phyloP scores from a whole-genome alignment of 2,329 filamentous ascomycete genomes.

The Nemania abortiva region DNA sequence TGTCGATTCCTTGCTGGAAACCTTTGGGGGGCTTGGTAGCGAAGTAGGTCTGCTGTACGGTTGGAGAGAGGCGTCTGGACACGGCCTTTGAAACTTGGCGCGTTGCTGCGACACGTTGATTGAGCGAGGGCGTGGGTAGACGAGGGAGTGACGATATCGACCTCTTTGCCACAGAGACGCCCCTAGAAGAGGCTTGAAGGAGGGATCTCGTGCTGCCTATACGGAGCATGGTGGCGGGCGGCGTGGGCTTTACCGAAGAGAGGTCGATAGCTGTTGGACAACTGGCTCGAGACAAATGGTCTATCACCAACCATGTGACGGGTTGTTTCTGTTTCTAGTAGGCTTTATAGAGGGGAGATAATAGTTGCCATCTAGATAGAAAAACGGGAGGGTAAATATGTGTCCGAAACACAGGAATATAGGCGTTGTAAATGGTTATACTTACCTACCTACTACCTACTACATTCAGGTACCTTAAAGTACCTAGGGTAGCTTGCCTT shows the following conservation, averaged over 20 bases:
- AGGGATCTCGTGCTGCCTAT: constrained; percentile 42
- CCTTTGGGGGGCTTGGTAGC: constrained; percentile 47
- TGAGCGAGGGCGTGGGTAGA: constrained; percentile 4
- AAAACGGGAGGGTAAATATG: neutral
- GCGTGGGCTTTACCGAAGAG: neutral
- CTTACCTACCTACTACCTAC: too few species aligned
- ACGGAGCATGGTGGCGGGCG: constrained; percentile 47
- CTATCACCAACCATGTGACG: neutral
- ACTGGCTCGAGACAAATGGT: neutral
- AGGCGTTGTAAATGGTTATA: too few species aligned
- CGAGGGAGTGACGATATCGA: constrained; percentile 29
- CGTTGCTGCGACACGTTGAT: constrained; percentile 8
- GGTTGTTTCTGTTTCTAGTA: neutral
- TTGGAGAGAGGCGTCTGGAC: constrained; percentile 22
- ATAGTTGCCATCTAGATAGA: neutral
- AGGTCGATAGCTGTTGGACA: neutral
- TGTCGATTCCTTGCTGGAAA: constrained; percentile 59
- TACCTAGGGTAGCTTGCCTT: too few species aligned
- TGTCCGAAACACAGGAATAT: neutral
- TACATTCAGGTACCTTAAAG: too few species aligned
- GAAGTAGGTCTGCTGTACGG: constrained; percentile 45
- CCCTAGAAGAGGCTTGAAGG: constrained; percentile 42
- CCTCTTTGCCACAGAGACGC: constrained; percentile 30
- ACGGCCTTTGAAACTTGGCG: constrained; percentile 18
- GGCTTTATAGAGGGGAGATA: neutral